These are phyloP conservation scores for Hypoxylon cercidicola DNA, from an alignment of 495 filamentous ascomycete genomes.

Conservation along the genomic window DNA sequence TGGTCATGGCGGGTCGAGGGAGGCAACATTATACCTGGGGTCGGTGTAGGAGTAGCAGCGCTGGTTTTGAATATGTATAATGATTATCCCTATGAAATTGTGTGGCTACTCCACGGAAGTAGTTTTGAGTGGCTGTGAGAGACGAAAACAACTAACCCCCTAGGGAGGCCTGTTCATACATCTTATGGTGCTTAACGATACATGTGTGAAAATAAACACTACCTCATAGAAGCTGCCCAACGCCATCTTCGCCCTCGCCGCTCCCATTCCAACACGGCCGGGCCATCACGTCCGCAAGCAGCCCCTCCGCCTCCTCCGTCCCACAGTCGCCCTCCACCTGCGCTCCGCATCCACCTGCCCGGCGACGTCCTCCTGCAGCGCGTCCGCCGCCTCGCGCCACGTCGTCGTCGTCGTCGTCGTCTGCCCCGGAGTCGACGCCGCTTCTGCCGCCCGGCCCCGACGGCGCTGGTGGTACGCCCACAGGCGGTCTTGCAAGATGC, in stretches of 20 bases:
- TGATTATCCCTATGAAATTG: not conserved
- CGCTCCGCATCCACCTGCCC: not conserved
- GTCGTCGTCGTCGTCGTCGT: not conserved
- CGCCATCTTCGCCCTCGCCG: constrained; percentile 8
- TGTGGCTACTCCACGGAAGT: too few relatives aligned
- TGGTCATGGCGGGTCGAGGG: too few relatives aligned
- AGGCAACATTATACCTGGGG: too few relatives aligned
- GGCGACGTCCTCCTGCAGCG: constrained; percentile 12
- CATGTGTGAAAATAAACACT: too few relatives aligned
- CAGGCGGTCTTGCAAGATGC: too few relatives aligned
- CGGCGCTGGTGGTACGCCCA: too few relatives aligned
- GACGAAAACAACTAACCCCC: not conserved
- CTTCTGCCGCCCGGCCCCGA: too few relatives aligned
- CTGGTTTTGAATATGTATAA: constrained; percentile 7
- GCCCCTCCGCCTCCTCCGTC: constrained; percentile 4
- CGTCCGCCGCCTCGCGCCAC: constrained; percentile 9
- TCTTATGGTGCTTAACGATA: too few relatives aligned
- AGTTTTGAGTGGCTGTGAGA: too few relatives aligned
- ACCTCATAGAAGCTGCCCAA: not conserved
- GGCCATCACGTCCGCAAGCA: not conserved
- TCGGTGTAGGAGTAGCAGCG: not conserved
- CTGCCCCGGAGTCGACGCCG: too few relatives aligned
- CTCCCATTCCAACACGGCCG: not conserved
- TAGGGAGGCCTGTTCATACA: too few relatives aligned
- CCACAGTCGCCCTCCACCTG: not conserved